Conservation (phyloP, 2,329 filamentous ascomycete species). For the Lachnellula cervina region DNA sequence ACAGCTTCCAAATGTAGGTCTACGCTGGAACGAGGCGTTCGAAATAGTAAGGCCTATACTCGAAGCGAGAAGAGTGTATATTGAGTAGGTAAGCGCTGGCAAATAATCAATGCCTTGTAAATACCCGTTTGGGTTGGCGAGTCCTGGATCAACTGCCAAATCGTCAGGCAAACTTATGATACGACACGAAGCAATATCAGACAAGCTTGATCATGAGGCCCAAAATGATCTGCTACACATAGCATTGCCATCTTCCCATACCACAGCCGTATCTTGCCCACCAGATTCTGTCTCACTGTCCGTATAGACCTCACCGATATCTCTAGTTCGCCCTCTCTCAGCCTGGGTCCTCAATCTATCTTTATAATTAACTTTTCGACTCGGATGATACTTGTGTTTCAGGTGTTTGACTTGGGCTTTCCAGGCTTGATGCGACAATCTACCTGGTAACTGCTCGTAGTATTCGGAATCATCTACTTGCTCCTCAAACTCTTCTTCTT, state of each 20-base stretch:
- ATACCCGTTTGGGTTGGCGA: too few species aligned
- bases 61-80: too few species aligned
- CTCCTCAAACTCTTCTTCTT: neutral
- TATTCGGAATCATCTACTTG: neutral
- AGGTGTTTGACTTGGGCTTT: neutral
- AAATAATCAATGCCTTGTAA: too few species aligned
- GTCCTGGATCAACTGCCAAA: too few species aligned
- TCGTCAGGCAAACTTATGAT: too few species aligned
- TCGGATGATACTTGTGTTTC: neutral
- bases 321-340: neutral
- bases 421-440: neutral
- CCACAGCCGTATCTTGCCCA: neutral
- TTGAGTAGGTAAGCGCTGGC: too few species aligned
- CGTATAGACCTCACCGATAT: neutral
- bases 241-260: neutral
- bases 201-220: too few species aligned
- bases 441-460: neutral
- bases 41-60: too few species aligned
- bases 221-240: too few species aligned
- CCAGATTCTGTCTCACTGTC: neutral
- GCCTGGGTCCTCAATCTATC: neutral
- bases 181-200: too few species aligned
- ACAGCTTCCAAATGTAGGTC: too few species aligned
- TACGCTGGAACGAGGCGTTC: too few species aligned
- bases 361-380: neutral